A percentile compares a stretch with the other conserved stretches of the same genome.
These are phyloP conservation scores for Candida montana DNA, from an alignment of 805 yeast genomes.

Conservation along the genomic window DNA sequence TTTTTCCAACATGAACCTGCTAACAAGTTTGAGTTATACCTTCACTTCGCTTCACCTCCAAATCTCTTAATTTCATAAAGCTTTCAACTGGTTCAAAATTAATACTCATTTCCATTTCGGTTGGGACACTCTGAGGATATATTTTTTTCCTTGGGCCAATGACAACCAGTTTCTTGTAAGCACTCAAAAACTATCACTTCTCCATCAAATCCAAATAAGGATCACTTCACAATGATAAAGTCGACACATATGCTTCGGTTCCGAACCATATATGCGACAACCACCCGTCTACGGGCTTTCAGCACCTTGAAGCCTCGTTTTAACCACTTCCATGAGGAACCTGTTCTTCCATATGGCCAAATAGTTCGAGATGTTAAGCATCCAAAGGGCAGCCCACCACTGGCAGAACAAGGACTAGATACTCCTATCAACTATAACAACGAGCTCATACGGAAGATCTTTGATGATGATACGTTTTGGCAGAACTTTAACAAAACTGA, in stretches of 20 bases:
- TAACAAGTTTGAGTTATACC: no score
- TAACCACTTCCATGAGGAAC: slow-evolving; percentile 1
- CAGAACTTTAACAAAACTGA: slow-evolving; percentile 36
- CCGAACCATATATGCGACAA: background rate
- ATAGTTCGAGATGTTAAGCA: background rate
- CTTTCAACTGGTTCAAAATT: no score
- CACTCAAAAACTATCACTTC: background rate
- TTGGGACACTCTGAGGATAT: background rate
- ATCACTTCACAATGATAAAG: background rate
- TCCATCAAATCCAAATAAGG: background rate
- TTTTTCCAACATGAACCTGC: no score
- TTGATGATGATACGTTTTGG: slow-evolving; percentile 61
- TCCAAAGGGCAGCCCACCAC: background rate
- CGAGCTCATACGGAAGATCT: slow-evolving; percentile 39
- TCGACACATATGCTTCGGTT: background rate
- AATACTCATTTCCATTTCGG: no score
- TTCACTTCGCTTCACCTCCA: no score
- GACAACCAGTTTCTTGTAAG: background rate
- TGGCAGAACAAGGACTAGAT: background rate
- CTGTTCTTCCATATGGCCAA: background rate
- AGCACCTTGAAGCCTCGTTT: background rate
- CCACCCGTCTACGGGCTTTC: background rate
- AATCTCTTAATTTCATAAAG: no score
- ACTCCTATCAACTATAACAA: slow-evolving; percentile 18
- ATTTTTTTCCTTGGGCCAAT: background rate